Evolutionary conservation across 768 basidiomycete genomes (phyloP).

Genomic region (Lactarius trivialis): DNA sequence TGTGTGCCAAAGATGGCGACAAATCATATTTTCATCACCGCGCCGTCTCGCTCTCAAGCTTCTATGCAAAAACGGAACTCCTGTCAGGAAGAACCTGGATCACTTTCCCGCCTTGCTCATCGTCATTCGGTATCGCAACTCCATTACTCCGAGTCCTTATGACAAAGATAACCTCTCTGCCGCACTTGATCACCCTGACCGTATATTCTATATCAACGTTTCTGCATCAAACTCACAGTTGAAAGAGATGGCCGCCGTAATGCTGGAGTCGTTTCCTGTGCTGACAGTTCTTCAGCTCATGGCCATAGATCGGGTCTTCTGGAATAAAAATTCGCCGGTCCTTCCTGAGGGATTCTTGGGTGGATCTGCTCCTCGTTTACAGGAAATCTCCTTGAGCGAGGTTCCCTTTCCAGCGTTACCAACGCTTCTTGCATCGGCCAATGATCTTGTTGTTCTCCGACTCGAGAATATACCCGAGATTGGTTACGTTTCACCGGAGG

Average conservation of each 20-base stretch:
- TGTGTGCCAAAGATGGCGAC: not conserved
- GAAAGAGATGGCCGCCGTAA: not conserved
- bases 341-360: not conserved
- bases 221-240: not conserved
- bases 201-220: not conserved
- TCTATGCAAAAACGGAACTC: not conserved
- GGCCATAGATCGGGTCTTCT: not conserved
- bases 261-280: not conserved
- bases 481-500: too few relatives aligned
- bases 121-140: not conserved
- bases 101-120: not conserved
- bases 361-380: not conserved
- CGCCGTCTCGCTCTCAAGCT: not conserved
- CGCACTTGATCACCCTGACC: not conserved
- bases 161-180: not conserved
- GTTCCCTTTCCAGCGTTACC: not conserved
- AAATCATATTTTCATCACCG: not conserved
- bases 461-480: too few relatives aligned
- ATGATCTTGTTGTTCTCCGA: too few relatives aligned
- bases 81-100: not conserved
- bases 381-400: not conserved
- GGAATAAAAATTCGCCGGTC: not conserved
- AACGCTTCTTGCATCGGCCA: too few relatives aligned
- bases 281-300: not conserved
- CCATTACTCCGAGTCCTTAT: too few relatives aligned